Evolutionary conservation across 805 yeast species (phyloP).

Genomic region (Alloascoidea africana): DNA sequence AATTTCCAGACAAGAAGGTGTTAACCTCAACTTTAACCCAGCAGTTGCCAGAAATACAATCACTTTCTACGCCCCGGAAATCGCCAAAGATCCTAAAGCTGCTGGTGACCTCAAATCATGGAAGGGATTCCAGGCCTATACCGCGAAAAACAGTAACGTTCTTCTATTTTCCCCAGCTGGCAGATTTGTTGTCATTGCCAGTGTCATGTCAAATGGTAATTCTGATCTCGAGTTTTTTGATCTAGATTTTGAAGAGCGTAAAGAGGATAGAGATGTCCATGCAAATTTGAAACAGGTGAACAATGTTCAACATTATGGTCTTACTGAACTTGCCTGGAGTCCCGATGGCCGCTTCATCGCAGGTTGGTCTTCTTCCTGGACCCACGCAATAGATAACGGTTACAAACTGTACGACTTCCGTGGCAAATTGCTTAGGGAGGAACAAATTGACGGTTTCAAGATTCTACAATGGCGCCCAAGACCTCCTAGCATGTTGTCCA

Average conservation of each 20-base stretch:
- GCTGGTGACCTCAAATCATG: conserved; percentile 32
- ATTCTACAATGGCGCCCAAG: conserved; percentile 96
- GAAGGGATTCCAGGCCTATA: conserved; percentile 41
- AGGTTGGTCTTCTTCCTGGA: conserved; percentile 78
- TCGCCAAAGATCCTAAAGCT: conserved; percentile 29
- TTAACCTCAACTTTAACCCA: conserved; percentile 30
- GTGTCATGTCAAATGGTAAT: conserved; percentile 30
- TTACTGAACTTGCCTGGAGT: conserved; percentile 86
- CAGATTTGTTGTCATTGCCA: conserved; percentile 52
- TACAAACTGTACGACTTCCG: conserved; percentile 76
- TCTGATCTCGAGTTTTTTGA: conserved; percentile 74
- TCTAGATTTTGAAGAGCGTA: conserved; percentile 50
- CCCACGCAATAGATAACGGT: conserved; percentile 79
- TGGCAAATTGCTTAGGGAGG: conserved; percentile 66
- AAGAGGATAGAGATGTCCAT: conserved; percentile 31
- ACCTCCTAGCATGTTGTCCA: conserved; percentile 63
- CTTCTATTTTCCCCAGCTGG: conserved; percentile 89
- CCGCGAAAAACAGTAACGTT: conserved; percentile 53
- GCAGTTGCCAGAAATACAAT: conserved; percentile 55
- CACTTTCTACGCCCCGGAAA: conserved; percentile 75
- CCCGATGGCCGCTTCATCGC: conserved; percentile 87
- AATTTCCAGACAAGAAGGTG: conserved; percentile 44
- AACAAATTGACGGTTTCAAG: conserved; percentile 67
- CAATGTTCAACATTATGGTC: conserved; percentile 53
- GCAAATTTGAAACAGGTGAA: conserved; percentile 49